Conservation (phyloP, 2,329 filamentous ascomycete species). For the Graphium sp. region DNA sequence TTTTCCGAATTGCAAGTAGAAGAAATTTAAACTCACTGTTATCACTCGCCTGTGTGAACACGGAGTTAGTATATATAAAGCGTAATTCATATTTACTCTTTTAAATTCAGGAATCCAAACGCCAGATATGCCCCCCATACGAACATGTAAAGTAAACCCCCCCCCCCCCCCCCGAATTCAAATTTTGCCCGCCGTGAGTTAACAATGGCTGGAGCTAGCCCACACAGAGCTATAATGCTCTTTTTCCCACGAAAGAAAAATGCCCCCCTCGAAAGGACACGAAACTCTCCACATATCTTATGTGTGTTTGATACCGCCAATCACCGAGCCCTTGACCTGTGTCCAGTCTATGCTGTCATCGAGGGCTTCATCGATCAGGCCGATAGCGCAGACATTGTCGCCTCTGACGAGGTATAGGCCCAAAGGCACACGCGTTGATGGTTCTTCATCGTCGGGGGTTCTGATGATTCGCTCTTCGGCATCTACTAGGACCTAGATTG, state of each 20-base stretch:
- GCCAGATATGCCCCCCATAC: constrained; percentile 2
- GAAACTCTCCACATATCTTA: too few species aligned
- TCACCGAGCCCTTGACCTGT: constrained; percentile 69
- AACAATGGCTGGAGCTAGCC: too few species aligned
- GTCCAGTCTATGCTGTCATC: constrained; percentile 87
- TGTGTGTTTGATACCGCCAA: constrained; percentile 70
- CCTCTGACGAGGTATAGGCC: constrained; percentile 86
- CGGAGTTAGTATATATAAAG: too few species aligned
- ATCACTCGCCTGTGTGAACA: too few species aligned
- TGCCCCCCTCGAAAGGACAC: too few species aligned
- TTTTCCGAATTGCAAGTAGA: too few species aligned
- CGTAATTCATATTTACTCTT: neutral
- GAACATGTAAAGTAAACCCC: too few species aligned
- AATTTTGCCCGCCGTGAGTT: too few species aligned
- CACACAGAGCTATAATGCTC: too few species aligned
- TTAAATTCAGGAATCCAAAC: constrained; percentile 1
- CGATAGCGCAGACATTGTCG: constrained; percentile 85
- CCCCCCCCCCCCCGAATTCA: too few species aligned
- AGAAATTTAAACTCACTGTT: too few species aligned
- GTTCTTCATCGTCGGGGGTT: constrained; percentile 65
- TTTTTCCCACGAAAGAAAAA: too few species aligned
- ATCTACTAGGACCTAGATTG: constrained; percentile 57
- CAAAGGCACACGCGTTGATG: constrained; percentile 63
- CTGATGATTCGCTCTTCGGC: constrained; percentile 85
- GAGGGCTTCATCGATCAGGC: constrained; percentile 75